Conservation (phyloP, 192 early-diverging fungal species). For the Podila verticillata region DNA sequence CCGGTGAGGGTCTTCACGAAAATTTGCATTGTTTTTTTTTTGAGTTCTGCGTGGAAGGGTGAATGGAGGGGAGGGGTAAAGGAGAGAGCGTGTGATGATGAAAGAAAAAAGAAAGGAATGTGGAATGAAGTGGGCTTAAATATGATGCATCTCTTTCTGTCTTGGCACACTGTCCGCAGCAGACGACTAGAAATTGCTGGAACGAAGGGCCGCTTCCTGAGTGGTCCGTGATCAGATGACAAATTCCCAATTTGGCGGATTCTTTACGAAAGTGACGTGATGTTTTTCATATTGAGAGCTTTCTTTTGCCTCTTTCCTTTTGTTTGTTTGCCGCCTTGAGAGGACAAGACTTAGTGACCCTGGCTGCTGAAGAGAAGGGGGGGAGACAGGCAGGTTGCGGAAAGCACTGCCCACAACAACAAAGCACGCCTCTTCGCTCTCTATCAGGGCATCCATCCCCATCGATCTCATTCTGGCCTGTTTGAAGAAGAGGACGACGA, state of each 20-base stretch:
- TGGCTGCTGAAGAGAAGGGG: too few relatives aligned
- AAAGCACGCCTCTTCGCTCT: too few relatives aligned
- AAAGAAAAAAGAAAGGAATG: slow-evolving; percentile 7
- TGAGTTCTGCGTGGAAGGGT: slow-evolving; percentile 4
- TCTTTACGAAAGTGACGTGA: background rate
- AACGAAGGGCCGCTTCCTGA: background rate
- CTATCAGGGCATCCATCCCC: too few relatives aligned
- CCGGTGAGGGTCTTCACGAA: slow-evolving; percentile 85
- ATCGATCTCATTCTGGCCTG: too few relatives aligned
- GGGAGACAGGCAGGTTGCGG: too few relatives aligned
- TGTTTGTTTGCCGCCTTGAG: background rate
- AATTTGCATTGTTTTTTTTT: slow-evolving; percentile 66
- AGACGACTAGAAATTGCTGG: background rate
- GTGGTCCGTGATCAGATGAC: background rate
- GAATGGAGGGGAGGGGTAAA: background rate
- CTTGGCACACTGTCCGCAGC: background rate
- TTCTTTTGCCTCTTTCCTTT: background rate
- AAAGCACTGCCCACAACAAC: too few relatives aligned
- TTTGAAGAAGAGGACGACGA: too few relatives aligned
- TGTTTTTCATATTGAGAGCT: background rate
- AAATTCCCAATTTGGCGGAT: background rate
- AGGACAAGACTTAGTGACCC: too few relatives aligned
- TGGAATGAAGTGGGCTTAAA: background rate
- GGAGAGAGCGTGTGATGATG: background rate
- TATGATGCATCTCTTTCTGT: background rate